Conservation (phyloP, 1,139 yeast genomes). For the Arxiozyma bovina region DNA sequence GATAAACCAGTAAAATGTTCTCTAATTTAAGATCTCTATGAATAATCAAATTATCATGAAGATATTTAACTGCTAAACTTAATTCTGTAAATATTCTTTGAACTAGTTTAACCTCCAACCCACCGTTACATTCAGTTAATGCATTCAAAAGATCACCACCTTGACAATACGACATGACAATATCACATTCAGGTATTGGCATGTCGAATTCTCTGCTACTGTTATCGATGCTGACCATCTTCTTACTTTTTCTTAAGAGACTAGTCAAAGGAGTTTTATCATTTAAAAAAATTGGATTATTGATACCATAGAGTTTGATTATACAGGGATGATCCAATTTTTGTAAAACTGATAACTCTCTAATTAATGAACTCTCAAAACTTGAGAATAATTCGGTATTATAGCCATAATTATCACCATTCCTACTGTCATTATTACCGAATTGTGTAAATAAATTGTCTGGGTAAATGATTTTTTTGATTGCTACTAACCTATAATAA, state of each 20-base stretch:
- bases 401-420: conserved; percentile 11
- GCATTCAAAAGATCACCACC: conserved; percentile 81
- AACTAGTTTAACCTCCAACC: conserved; percentile 40
- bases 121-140: conserved; percentile 34
- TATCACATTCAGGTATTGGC: conserved; percentile 33
- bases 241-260: conserved; percentile 7
- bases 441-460: conserved; percentile 13
- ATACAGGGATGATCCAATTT: conserved; percentile 37
- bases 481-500: conserved; percentile 29
- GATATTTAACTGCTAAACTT: conserved; percentile 57
- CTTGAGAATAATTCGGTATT: conserved; percentile 37
- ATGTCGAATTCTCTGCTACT: not conserved
- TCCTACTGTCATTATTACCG: too few species aligned
- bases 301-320: conserved; percentile 34
- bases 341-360: conserved; percentile 65
- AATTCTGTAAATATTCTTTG: conserved; percentile 62
- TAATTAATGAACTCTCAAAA: conserved; percentile 57
- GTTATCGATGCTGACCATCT: conserved; percentile 4
- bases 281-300: conserved; percentile 23
- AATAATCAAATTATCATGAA: conserved; percentile 59
- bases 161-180: conserved; percentile 64
- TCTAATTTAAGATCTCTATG: conserved; percentile 88
- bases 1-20: conserved; percentile 50
- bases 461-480: conserved; percentile 32
- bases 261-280: conserved; percentile 23